These are phyloP conservation scores for Tylopilus subfusipes DNA, from an alignment of 768 basidiomycete genomes.

Conservation along the genomic window DNA sequence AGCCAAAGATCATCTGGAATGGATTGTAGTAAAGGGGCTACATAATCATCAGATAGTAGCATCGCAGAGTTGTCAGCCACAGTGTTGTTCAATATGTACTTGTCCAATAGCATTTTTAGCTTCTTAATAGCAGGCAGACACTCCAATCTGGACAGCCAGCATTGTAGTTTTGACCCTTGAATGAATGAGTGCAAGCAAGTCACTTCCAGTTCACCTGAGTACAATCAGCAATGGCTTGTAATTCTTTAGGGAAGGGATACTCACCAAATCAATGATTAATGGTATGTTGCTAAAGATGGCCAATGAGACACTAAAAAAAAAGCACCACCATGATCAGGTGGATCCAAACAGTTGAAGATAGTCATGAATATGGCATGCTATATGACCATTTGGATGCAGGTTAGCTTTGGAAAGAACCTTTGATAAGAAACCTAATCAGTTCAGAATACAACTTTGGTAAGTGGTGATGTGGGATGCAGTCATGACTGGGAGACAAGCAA, in stretches of 20 bases:
- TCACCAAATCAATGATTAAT: not conserved
- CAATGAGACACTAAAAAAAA: not conserved
- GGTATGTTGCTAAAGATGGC: not conserved
- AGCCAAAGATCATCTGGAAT: no score
- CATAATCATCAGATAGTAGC: no score
- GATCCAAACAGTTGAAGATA: not conserved
- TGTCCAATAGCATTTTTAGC: not conserved
- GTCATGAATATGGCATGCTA: not conserved
- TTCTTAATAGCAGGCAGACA: not conserved
- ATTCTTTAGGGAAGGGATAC: no score
- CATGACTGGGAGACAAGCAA: not conserved
- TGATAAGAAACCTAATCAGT: no score
- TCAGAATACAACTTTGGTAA: not conserved
- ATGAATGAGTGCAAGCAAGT: not conserved
- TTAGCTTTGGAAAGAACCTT: not conserved
- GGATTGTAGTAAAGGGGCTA: no score
- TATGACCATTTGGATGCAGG: not conserved
- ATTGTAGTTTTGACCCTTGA: not conserved
- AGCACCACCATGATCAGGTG: not conserved
- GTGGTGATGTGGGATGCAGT: not conserved
- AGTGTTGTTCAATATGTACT: constrained; percentile 2
- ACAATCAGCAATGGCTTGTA: not conserved
- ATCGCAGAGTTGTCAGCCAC: not conserved
- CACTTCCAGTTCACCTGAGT: not conserved
- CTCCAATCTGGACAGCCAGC: not conserved